Evolutionary conservation across 2,329 filamentous ascomycete genomes (phyloP).

Genomic region (Beauveria caledonica): DNA sequence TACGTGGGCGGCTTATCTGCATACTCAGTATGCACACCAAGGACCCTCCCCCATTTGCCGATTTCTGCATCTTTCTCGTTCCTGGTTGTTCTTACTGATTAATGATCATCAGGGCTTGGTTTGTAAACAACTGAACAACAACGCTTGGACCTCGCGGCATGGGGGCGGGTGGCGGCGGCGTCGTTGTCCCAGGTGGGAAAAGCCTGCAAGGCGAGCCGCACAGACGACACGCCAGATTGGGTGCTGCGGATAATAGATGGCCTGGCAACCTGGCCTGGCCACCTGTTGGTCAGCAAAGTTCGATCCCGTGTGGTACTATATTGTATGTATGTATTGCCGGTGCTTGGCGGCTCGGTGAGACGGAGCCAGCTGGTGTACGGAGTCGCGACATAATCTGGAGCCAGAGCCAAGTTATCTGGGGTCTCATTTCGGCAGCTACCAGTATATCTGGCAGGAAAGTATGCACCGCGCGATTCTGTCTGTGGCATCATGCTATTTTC

Average conservation of each 20-base stretch:
- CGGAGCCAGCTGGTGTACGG: not conserved
- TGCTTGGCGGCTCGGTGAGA: not conserved
- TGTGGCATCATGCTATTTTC: not conserved
- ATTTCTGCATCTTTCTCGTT: not conserved
- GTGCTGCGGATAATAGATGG: too few relatives aligned
- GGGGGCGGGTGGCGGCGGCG: conserved; percentile 9
- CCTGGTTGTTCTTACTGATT: not conserved
- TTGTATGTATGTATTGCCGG: not conserved
- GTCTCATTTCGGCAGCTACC: not conserved
- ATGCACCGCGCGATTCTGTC: not conserved
- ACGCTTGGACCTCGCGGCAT: conserved; percentile 6
- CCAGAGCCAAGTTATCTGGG: too few relatives aligned
- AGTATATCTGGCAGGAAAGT: not conserved
- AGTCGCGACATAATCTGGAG: not conserved
- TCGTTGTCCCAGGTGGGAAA: conserved; percentile 7
- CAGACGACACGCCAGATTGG: not conserved
- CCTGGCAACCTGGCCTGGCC: too few relatives aligned
- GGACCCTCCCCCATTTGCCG: not conserved
- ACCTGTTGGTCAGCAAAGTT: too few relatives aligned
- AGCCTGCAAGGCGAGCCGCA: conserved; percentile 1
- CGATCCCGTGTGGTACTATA: not conserved
- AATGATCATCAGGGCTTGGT: not conserved
- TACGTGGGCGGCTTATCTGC: not conserved
- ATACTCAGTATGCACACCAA: not conserved
- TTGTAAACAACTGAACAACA: not conserved